Percentiles rank a stretch among this genome's conserved stretches.
Conservation (phyloP, 345 rosid species). For the Theobroma cacao region DNA sequence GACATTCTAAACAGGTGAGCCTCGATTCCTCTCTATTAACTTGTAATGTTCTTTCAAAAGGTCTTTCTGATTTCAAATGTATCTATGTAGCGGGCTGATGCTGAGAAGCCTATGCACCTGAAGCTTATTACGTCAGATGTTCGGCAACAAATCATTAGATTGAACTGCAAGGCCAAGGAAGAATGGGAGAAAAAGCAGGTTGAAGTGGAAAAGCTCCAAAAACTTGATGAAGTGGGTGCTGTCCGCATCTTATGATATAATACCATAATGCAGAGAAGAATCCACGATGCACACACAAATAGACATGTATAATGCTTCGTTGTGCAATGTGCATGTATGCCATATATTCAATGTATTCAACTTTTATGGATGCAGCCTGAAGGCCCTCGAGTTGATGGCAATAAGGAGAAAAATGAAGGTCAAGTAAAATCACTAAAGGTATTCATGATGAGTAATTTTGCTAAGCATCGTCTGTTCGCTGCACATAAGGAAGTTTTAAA, state of each 20-base stretch:
- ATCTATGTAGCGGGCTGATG: slow-evolving; percentile 64
- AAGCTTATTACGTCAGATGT: slow-evolving; percentile 72
- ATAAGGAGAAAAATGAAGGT: slow-evolving; percentile 71
- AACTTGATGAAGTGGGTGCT: slow-evolving; percentile 54
- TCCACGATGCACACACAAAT: neutral
- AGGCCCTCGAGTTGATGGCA: slow-evolving; percentile 55
- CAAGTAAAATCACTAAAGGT: slow-evolving; percentile 66
- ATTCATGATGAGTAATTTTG: neutral
- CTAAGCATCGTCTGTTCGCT: neutral
- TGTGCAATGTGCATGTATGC: neutral
- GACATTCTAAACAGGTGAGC: slow-evolving; percentile 79
- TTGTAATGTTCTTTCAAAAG: neutral
- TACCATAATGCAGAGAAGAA: neutral
- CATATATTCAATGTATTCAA: neutral
- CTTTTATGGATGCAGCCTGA: slow-evolving; percentile 59
- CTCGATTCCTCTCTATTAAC: neutral
- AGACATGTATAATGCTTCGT: neutral
- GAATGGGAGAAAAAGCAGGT: slow-evolving; percentile 86
- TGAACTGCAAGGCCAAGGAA: slow-evolving; percentile 66
- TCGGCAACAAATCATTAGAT: slow-evolving; percentile 57
- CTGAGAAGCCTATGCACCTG: slow-evolving; percentile 74
- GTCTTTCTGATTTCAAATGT: slow-evolving; percentile 19
- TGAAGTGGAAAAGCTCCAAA: slow-evolving; percentile 80
- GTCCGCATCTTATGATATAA: slow-evolving; percentile 3
- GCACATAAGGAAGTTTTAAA: neutral